phyloP scores from a whole-genome alignment of 2,329 filamentous ascomycete genomes.

The Fusarium anguioides region DNA sequence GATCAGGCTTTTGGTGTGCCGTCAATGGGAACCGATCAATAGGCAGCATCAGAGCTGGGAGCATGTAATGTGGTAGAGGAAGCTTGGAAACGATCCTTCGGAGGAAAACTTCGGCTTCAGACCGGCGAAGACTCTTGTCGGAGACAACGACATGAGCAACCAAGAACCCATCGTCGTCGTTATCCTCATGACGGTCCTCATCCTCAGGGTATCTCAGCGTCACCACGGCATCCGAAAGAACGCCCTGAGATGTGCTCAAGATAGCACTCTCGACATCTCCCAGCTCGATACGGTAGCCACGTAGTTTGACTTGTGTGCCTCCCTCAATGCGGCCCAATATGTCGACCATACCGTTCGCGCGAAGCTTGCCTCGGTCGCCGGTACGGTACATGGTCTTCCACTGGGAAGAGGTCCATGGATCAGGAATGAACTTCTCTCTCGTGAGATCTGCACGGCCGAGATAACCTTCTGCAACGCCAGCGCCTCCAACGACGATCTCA shows the following conservation, averaged over 20 bases:
- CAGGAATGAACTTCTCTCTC: conserved; percentile 1
- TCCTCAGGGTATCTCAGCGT: background rate
- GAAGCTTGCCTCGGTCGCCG: conserved; percentile 36
- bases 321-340: conserved; percentile 53
- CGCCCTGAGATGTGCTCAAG: background rate
- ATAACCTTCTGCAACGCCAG: conserved; percentile 11
- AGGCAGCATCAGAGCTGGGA: background rate
- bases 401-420: conserved; percentile 2
- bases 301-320: conserved; percentile 59
- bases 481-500: conserved; percentile 11
- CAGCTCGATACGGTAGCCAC: conserved; percentile 59
- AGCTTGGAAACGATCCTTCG: background rate
- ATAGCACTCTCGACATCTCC: conserved; percentile 48
- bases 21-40: conserved; percentile 2
- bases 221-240: conserved; percentile 4
- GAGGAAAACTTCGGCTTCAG: background rate
- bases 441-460: background rate
- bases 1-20: background rate
- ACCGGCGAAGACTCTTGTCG: background rate
- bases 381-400: conserved; percentile 28
- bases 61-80: background rate
- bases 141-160: conserved; percentile 4
- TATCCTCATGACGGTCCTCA: background rate
- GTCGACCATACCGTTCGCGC: conserved; percentile 49
- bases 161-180: background rate